Conservation (phyloP, 306 rosid species). For the Prunus salicina region DNA sequence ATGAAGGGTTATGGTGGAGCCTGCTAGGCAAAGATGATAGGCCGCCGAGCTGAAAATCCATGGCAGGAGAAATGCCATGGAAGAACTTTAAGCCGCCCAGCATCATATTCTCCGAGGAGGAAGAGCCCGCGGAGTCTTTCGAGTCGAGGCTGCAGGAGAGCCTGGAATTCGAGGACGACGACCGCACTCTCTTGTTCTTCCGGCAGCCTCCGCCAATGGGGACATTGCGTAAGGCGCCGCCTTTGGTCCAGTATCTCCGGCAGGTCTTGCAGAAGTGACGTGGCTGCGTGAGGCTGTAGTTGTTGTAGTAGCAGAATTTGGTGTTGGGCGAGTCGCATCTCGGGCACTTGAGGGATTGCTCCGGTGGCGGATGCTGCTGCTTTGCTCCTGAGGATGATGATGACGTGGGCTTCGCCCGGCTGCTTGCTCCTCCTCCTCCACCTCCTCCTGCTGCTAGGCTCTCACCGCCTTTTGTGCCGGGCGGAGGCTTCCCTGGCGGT, state of each 20-base stretch:
- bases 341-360: slow-evolving; percentile 67
- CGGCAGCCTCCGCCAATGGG: slow-evolving; percentile 96
- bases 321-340: slow-evolving; percentile 92
- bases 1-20: slow-evolving; percentile 33
- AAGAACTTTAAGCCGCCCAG: slow-evolving; percentile 59
- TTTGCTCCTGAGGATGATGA: not conserved
- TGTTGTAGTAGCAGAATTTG: slow-evolving; percentile 97
- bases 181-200: slow-evolving; percentile 71
- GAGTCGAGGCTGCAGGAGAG: slow-evolving; percentile 46
- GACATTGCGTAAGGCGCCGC: slow-evolving; percentile 85
- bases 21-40: slow-evolving; percentile 42
- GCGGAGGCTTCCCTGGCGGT: slow-evolving; percentile 25
- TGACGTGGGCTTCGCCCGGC: not conserved
- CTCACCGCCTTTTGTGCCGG: slow-evolving; percentile 24
- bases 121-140: slow-evolving; percentile 38
- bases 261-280: slow-evolving; percentile 96
- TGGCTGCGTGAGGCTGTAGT: slow-evolving; percentile 93
- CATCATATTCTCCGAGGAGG: slow-evolving; percentile 39
- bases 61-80: slow-evolving; percentile 52
- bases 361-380: slow-evolving; percentile 24
- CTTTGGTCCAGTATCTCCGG: slow-evolving; percentile 94
- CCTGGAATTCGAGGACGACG: slow-evolving; percentile 38
- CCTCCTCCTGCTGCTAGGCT: slow-evolving; percentile 19
- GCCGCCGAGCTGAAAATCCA: slow-evolving; percentile 69
- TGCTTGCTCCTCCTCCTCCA: slow-evolving; percentile 26